Conservation (phyloP, 2,329 filamentous ascomycete species). For the Orbilia oligospora region DNA sequence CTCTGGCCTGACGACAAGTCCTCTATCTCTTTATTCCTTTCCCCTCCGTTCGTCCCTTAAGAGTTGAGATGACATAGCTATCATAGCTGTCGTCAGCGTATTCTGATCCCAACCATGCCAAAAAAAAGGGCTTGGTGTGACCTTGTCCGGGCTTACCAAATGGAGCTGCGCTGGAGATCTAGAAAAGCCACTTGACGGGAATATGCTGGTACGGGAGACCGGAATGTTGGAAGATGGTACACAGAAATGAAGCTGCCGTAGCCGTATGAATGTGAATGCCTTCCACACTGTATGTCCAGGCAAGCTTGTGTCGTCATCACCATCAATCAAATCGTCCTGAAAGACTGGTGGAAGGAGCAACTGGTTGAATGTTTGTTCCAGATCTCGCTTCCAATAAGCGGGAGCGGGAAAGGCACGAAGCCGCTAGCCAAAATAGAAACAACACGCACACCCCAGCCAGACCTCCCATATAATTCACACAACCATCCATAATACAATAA, state of each 20-base stretch:
- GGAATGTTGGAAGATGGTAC: conserved; percentile 56
- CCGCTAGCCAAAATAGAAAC: conserved; percentile 61
- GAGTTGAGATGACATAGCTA: conserved; percentile 3
- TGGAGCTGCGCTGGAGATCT: conserved; percentile 23
- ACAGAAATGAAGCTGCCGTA: conserved; percentile 32
- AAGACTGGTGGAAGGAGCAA: conserved; percentile 16
- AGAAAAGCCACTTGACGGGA: conserved; percentile 23
- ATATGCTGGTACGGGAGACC: conserved; percentile 34
- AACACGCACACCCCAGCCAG: conserved; percentile 33
- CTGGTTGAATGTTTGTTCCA: conserved; percentile 49
- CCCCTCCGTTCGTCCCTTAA: background rate
- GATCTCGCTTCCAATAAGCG: conserved; percentile 61
- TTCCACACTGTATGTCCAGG: background rate
- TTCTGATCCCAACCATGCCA: conserved; percentile 25
- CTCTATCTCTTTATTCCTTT: background rate
- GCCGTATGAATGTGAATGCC: conserved; percentile 17
- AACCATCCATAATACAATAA: too few relatives aligned
- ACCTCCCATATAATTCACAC: too few relatives aligned
- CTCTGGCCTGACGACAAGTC: conserved; percentile 12
- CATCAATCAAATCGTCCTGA: conserved; percentile 27
- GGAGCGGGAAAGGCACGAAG: conserved; percentile 61
- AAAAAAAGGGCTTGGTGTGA: conserved; percentile 31
- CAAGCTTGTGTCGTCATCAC: conserved; percentile 23
- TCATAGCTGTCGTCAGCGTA: conserved; percentile 19
- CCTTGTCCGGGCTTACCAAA: conserved; percentile 25